Base-by-base conservation (phyloP, 805 yeast genomes). In the Myxozyma geophila region DNA sequence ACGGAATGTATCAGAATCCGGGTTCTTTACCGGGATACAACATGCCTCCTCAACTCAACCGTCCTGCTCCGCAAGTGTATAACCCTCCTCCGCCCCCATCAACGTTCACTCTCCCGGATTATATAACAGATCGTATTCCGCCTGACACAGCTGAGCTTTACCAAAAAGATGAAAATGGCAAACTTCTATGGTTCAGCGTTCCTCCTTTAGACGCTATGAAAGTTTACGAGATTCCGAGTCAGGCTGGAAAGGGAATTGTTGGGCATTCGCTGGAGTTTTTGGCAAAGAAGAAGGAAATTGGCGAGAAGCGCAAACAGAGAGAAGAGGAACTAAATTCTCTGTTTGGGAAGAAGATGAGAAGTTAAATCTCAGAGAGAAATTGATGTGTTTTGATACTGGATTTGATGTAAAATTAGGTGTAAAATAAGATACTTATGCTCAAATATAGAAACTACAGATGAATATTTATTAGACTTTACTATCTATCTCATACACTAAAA, bases 41-140 rank as follows among this genome's bases (percentile, higher is more conserved):
- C 17, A 33, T 48, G 54, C 54, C 59, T 2, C 59, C 66, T 23
- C 60, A 62, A 19, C 52, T 51, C 41, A 48, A 50, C 40, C 58
- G 62, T 39, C 36, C 62, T 33, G 33, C 41, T 23, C 35, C 73
- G 5, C 62, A 60, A 19, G 71, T 68, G 35, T 67, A 70, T 13
- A 41, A 53, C n/a, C 74, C 75, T 19, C 75, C 76, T 1, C 72
- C 68, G 12, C 77, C 77, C 0, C 76, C 76, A 13, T 65, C 71
- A 19, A 71, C 77, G 50, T 75, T 74, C 61, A 75, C 76, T 17
- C 67, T 75, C 43, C 75, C 77, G 1, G 74, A 73, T 1, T 65
- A 63, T 46, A 64, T 70, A 28, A 63, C 69, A n/a, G 68, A 63
- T 28, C 47, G 58, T 21, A 60, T 70, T 47, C 68, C 67, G n/a